A percentile compares a stretch with the other conserved stretches of the same genome.
These are phyloP conservation scores for Alternaria triticimaculans DNA, from an alignment of 2,329 filamentous ascomycete genomes.

Conservation along the genomic window DNA sequence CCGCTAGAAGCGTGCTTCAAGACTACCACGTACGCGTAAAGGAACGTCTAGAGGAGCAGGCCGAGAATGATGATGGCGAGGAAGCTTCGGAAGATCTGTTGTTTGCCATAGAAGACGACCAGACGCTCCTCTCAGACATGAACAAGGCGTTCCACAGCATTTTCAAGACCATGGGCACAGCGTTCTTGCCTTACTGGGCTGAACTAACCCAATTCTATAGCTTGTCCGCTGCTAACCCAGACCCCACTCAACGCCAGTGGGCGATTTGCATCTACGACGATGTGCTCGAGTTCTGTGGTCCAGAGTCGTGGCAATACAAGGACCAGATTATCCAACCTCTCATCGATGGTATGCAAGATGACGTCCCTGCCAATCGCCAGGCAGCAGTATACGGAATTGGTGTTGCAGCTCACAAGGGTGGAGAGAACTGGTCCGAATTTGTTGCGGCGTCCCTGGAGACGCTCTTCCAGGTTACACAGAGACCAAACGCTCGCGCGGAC, in stretches of 20 bases:
- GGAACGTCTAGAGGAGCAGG: conserved; percentile 82
- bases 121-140: conserved; percentile 96
- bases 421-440: conserved; percentile 85
- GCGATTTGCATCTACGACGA: conserved; percentile 99
- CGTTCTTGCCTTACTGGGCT: conserved; percentile 89
- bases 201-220: conserved; percentile 84
- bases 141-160: conserved; percentile 99
- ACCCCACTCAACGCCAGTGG: conserved; percentile 95
- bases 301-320: conserved; percentile 85
- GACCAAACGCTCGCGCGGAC: conserved; percentile 82
- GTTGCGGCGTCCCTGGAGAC: conserved; percentile 78
- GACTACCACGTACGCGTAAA: conserved; percentile 91
- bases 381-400: conserved; percentile 96
- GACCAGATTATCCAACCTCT: conserved; percentile 87
- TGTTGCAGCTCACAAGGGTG: conserved; percentile 92
- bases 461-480: conserved; percentile 83
- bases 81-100: conserved; percentile 86
- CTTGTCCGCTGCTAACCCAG: conserved; percentile 77
- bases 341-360: conserved; percentile 82
- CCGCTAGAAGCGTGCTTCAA: conserved; percentile 82
- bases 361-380: conserved; percentile 89
- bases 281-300: conserved; percentile 94
- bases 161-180: conserved; percentile 91
- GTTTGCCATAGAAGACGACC: conserved; percentile 95
- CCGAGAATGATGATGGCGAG: conserved; percentile 85